Conservation (phyloP, 306 rosid genomes). For the Prunus padus region DNA sequence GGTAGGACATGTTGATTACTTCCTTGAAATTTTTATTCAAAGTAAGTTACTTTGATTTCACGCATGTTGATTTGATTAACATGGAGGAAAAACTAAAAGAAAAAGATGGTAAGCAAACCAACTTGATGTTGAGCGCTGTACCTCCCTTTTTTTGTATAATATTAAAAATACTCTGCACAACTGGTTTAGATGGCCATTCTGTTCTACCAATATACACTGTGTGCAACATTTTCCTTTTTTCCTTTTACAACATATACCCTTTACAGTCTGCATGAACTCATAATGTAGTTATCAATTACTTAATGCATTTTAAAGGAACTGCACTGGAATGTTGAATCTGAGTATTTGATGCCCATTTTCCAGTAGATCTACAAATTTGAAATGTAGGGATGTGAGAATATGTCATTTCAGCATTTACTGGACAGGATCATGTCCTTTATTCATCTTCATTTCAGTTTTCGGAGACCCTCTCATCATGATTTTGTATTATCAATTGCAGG, state of each 20-base stretch:
- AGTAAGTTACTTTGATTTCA: slow-evolving; percentile 24
- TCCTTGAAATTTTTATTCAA: slow-evolving; percentile 7
- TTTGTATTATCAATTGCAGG: slow-evolving; percentile 51
- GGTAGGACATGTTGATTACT: slow-evolving; percentile 10
- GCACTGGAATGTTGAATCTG: neutral
- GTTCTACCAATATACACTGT: neutral
- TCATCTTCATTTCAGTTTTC: slow-evolving; percentile 10
- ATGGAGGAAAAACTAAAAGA: neutral
- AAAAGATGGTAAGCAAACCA: neutral
- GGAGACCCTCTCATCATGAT: neutral
- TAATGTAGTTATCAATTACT: neutral
- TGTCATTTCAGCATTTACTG: neutral
- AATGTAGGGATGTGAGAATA: neutral
- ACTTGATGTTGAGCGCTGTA: neutral
- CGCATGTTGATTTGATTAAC: slow-evolving; percentile 25
- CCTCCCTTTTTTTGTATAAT: neutral
- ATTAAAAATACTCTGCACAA: neutral
- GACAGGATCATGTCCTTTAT: neutral
- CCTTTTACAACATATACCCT: neutral
- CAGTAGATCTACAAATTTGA: neutral
- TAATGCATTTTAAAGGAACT: neutral
- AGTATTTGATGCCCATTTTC: neutral
- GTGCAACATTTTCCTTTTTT: neutral
- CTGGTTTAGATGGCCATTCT: neutral
- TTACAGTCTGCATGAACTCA: neutral